Evolutionary conservation across 2,329 filamentous ascomycete species (phyloP), one percentile per base, ranked within the genome.

Genomic region (Cercospora zeina): DNA sequence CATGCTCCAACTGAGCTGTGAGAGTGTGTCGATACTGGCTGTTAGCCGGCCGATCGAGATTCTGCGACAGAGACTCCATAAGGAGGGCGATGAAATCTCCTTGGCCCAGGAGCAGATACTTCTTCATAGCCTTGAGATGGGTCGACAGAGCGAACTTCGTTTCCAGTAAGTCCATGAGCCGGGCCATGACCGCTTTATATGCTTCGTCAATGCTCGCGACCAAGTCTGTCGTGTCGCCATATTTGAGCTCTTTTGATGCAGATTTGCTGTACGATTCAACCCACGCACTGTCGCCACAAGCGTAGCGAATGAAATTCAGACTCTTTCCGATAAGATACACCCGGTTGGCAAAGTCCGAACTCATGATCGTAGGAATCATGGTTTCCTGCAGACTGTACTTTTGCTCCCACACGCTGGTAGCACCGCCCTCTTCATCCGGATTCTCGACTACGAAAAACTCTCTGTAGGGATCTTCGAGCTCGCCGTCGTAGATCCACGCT

Each of bases 241-340:
- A 97, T 54, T 87, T 86, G 34, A 99, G 82, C 76, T 96, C 91
- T 76, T 95, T 96, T 9, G 93, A 96, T 1, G 93, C 90, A 54
- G 88, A 89, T 73, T 96, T 96, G 30, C 93, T 96, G 77, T 99
- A 97, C 33, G 88, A 88, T 72, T 97, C 93, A 1, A 99, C 95
- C 95, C 95, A 99, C 33, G 88, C 86, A 24, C 92, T 91, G 74
- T 99, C 96, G 8, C 89, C 89, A 74, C 95, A 99, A 68, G 92
- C 93, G 76, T 97, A 93, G 24, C 95, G 88, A 74, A 99, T 97
- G 77, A 99, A 99, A 76, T 99, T 99, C 59, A 99, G 83, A 3
- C 93, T 96, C 76, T 99, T 99, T 61, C 95, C 95, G 69, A 99
- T 99, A 7, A 99, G 80, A 71, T 97, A 97, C 5, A 99, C 91